Evolutionary conservation across 2,329 filamentous ascomycete genomes (phyloP), one percentile per base, ranked within the genome.

Genomic region (Trichophyton simii): DNA sequence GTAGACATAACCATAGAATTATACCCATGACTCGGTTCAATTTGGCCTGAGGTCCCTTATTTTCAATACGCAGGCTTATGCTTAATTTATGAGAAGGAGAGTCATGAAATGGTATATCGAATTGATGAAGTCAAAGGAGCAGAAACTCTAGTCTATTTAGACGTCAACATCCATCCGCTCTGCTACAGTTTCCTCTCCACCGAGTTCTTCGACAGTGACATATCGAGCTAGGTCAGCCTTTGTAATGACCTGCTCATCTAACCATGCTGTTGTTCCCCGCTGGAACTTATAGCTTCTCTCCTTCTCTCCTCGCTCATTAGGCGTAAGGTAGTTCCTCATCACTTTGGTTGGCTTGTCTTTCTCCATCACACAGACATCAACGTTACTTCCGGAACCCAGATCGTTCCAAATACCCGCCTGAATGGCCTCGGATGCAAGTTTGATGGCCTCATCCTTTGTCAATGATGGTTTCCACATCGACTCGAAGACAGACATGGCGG

Each of bases 361-460:
- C 64, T 92, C 95, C 73, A 99, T 99, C 70, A 99, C 84, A 66
- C 91, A 92, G 38, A 99, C 88, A 72, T 99, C 95, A 62, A 99
- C 94, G 73, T 99, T 99, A 73, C 89, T 95, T 69, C 94, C 94
- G 2, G 91, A 96, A 13, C 94, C 94, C 73, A 99, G 74, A 77
- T 99, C 94, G 81, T 99, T 99, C 81, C 94, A 99, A 78, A 99
- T 95, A 86, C 94, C 94, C 9, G 95, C 88, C 78, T 91, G 81
- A 71, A 99, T 96, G 55, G 92, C 92, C 68, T 96, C 87, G 61
- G 87, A 83, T 72, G 87, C 87, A 65, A 96, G 80, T 71, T 87
- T 85, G 63, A 96, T 80, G n/a, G 91, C 91, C 58, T 88, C 88
- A 42, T 95, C 88, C 68, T 84, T 81, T 65, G 83, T 87, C 73